Evolutionary conservation across 2,329 filamentous ascomycete species (phyloP).

Genomic region (Exophiala bonariae): DNA sequence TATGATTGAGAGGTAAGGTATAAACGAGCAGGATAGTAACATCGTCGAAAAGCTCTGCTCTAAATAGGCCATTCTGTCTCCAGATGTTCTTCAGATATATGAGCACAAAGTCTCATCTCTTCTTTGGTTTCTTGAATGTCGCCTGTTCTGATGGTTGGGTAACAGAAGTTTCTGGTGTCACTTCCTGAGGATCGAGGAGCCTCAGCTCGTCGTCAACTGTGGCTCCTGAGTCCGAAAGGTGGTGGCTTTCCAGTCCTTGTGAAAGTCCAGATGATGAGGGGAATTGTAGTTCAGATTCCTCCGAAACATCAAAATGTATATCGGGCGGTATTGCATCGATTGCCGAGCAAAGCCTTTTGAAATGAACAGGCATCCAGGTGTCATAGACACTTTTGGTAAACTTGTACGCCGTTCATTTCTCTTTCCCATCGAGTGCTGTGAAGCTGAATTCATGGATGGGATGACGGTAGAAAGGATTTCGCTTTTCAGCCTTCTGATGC

Average conservation of each 20-base stretch:
- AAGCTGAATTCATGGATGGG: conserved; percentile 36
- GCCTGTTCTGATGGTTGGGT: conserved; percentile 3
- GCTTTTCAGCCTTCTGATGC: conserved; percentile 2
- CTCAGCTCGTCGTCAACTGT: conserved; percentile 6
- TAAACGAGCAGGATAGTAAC: background rate
- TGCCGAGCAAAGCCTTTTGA: conserved; percentile 38
- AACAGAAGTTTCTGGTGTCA: conserved; percentile 13
- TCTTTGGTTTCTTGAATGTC: conserved; percentile 13
- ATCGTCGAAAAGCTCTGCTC: conserved; percentile 1
- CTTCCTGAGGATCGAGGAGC: conserved; percentile 2
- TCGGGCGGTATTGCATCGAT: conserved; percentile 13
- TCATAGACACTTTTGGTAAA: conserved; percentile 39
- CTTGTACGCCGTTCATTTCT: conserved; percentile 38
- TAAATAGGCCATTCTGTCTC: background rate
- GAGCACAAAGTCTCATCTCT: conserved; percentile 9
- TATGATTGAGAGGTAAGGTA: no score
- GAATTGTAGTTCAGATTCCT: conserved; percentile 8
- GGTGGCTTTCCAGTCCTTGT: conserved; percentile 7
- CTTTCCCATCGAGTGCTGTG: conserved; percentile 31
- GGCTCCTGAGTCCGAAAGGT: conserved; percentile 9
- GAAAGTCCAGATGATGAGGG: conserved; percentile 7
- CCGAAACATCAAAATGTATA: conserved; percentile 10
- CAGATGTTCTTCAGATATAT: background rate
- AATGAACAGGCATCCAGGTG: conserved; percentile 36
- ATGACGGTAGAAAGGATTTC: conserved; percentile 36